Evolutionary conservation across 495 filamentous ascomycete genomes (phyloP).

Genomic region (Cudoniella acicularis): DNA sequence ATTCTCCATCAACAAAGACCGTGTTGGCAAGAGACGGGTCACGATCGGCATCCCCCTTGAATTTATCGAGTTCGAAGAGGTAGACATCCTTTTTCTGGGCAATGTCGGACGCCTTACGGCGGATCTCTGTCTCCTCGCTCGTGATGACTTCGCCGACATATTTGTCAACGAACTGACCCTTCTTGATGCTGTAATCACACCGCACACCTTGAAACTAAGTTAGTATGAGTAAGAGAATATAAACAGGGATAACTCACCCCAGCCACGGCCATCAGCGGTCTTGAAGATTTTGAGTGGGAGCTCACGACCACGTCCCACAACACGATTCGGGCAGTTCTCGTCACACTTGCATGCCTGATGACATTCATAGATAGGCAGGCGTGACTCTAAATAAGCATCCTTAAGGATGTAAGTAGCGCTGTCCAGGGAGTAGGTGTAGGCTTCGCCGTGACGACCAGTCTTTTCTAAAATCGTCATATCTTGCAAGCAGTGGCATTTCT

Average conservation of each 20-base stretch:
- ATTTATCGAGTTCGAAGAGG: conserved; percentile 83
- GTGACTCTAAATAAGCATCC: conserved; percentile 45
- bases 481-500: conserved; percentile 48
- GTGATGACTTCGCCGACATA: conserved; percentile 91
- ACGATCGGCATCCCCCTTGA: conserved; percentile 24
- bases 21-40: conserved; percentile 27
- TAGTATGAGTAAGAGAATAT: conserved; percentile 4
- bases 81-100: conserved; percentile 60
- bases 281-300: conserved; percentile 80
- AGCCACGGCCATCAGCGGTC: conserved; percentile 65
- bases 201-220: conserved; percentile 53
- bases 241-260: conserved; percentile 55
- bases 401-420: conserved; percentile 38
- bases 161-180: conserved; percentile 82
- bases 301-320: conserved; percentile 74
- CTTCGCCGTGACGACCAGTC: neutral
- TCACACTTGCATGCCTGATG: conserved; percentile 67
- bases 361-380: conserved; percentile 80
- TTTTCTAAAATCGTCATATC: conserved; percentile 37
- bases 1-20: conserved; percentile 52
- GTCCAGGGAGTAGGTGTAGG: conserved; percentile 24
- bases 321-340: conserved; percentile 66
- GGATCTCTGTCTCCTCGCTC: conserved; percentile 57
- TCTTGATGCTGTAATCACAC: conserved; percentile 60
- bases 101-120: conserved; percentile 50